These are phyloP conservation scores for Leishmania martiniquensis DNA, from an alignment of 208 protist species.

Conservation along the genomic window DNA sequence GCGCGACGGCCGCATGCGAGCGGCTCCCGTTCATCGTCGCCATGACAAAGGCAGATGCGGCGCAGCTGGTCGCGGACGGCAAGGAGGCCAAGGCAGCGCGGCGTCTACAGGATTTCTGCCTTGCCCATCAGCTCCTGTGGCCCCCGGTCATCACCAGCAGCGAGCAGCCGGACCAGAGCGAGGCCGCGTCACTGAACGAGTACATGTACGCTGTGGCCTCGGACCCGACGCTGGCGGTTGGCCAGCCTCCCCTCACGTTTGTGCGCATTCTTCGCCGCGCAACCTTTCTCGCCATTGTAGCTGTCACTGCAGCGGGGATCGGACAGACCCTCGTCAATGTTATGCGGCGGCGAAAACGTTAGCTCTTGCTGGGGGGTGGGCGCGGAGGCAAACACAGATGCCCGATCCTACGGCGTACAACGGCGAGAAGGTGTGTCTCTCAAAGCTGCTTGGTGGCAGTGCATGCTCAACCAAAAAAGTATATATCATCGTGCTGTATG, in stretches of 20 bases:
- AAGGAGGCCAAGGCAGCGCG: slow-evolving; percentile 4
- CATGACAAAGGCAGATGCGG: slow-evolving; percentile 74
- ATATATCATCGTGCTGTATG: background rate
- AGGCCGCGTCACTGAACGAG: slow-evolving; percentile 66
- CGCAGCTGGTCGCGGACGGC: slow-evolving; percentile 1
- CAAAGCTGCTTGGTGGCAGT: background rate
- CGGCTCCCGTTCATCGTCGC: slow-evolving; percentile 80
- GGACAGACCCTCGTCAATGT: slow-evolving; percentile 26
- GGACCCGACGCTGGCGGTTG: slow-evolving; percentile 79
- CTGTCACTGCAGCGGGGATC: slow-evolving; percentile 30
- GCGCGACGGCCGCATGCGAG: slow-evolving; percentile 22
- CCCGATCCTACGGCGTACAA: too few species aligned
- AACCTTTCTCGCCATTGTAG: slow-evolving; percentile 55
- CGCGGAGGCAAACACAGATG: background rate
- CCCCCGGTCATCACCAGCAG: slow-evolving; percentile 80
- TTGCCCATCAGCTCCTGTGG: slow-evolving; percentile 71
- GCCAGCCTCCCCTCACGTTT: slow-evolving; percentile 58
- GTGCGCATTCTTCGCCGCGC: slow-evolving; percentile 60
- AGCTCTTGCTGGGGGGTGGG: background rate
- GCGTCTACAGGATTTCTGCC: slow-evolving; percentile 44
- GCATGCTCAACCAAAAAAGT: too few species aligned
- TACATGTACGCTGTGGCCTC: slow-evolving; percentile 74
- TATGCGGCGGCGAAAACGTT: slow-evolving; percentile 15
- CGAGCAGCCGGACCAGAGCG: slow-evolving; percentile 51
- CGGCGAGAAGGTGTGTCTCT: background rate